Conservation (phyloP, 2,329 filamentous ascomycete species). For the Epichloe elymi region DNA sequence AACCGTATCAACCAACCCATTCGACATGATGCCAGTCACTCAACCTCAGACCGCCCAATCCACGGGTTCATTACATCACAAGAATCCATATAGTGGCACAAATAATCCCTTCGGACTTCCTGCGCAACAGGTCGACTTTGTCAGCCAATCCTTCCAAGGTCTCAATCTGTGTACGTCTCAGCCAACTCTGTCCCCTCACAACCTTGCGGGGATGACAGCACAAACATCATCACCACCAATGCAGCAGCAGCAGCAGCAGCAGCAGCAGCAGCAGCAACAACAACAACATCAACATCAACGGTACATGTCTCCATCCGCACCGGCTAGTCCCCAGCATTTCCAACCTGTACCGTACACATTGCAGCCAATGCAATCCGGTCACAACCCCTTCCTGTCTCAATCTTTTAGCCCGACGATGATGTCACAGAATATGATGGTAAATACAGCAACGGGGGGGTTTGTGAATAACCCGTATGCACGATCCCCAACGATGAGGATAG, state of each 20-base stretch:
- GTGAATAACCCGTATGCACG: constrained; percentile 36
- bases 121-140: constrained; percentile 22
- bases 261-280: constrained; percentile 17
- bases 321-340: constrained; percentile 27
- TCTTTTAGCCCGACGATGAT: constrained; percentile 18
- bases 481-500: constrained; percentile 36
- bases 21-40: constrained; percentile 43
- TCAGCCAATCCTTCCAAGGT: constrained; percentile 62
- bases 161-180: constrained; percentile 52
- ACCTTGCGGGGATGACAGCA: constrained; percentile 43
- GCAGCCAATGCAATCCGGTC: constrained; percentile 27
- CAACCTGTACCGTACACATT: constrained; percentile 19
- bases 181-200: constrained; percentile 41
- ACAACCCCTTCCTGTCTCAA: constrained; percentile 40
- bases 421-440: constrained; percentile 27
- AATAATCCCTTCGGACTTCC: constrained; percentile 59
- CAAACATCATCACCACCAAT: not conserved
- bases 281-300: constrained; percentile 28
- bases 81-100: constrained; percentile 39
- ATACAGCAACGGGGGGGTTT: constrained; percentile 22
- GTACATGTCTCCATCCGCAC: constrained; percentile 28
- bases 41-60: constrained; percentile 52
- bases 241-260: constrained; percentile 22
- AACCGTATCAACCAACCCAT: constrained; percentile 51
- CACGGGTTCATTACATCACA: constrained; percentile 46